phyloP scores from a whole-genome alignment of 495 filamentous ascomycete species.

The Tetracladium marchalianum region DNA sequence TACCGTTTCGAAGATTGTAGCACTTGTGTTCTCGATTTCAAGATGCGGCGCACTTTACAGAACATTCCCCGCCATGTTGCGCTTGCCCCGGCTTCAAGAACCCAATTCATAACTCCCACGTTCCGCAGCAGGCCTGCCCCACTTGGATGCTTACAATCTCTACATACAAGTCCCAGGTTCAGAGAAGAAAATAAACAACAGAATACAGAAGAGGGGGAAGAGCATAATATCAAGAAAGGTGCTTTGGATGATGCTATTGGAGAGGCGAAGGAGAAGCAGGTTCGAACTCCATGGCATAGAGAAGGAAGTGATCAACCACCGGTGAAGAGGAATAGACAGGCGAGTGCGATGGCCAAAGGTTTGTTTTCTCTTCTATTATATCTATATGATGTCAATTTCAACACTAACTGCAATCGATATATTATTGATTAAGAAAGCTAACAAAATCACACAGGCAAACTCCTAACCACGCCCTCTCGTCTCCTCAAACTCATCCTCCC shows the following conservation, averaged over 20 bases:
- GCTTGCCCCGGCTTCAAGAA: neutral
- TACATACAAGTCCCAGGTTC: no score
- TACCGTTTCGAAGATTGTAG: neutral
- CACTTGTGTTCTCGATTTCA: no score
- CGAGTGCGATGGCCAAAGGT: slow-evolving; percentile 19
- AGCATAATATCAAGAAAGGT: slow-evolving; percentile 9
- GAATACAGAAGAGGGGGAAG: slow-evolving; percentile 6
- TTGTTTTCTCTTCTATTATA: slow-evolving; percentile 25
- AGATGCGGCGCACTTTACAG: neutral
- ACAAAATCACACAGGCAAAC: slow-evolving; percentile 51
- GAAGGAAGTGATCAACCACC: slow-evolving; percentile 51
- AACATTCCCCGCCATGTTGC: neutral
- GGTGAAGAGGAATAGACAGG: slow-evolving; percentile 29
- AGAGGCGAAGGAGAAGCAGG: slow-evolving; percentile 40
- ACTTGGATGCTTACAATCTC: no score
- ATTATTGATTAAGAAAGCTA: neutral
- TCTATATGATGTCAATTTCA: slow-evolving; percentile 28
- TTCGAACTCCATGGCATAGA: slow-evolving; percentile 55
- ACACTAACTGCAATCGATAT: slow-evolving; percentile 48
- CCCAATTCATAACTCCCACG: neutral
- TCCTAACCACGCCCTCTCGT: slow-evolving; percentile 81
- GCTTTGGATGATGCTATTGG: slow-evolving; percentile 25
- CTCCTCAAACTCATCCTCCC: slow-evolving; percentile 86
- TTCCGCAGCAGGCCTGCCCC: slow-evolving; percentile 11
- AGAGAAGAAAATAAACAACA: slow-evolving; percentile 2